Conservation (phyloP, 441 rosid genomes). For the Populus tomentosa region DNA sequence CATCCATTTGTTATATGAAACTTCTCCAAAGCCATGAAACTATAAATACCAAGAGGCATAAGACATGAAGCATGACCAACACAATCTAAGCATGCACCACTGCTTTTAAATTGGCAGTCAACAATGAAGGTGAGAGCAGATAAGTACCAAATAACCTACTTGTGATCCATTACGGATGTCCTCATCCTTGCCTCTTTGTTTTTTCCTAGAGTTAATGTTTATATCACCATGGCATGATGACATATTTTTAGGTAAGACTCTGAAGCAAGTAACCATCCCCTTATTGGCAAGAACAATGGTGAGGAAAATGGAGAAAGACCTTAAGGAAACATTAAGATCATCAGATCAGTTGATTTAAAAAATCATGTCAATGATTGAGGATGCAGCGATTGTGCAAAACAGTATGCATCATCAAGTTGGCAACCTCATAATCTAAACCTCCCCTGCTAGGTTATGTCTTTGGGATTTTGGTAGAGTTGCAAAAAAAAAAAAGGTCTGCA, state of each 20-base stretch:
- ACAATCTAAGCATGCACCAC: neutral
- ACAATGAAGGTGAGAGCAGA: neutral
- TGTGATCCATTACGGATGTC: neutral
- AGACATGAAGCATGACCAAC: neutral
- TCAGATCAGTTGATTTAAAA: neutral
- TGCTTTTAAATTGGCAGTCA: neutral
- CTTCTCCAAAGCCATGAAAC: neutral
- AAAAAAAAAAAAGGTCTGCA: too few species aligned
- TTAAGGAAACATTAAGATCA: neutral
- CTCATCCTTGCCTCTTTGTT: neutral
- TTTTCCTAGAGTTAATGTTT: neutral
- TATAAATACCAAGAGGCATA: neutral
- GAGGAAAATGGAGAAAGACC: neutral
- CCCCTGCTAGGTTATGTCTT: neutral
- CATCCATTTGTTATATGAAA: neutral
- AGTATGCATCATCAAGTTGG: neutral
- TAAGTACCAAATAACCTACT: neutral
- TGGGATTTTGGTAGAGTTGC: neutral
- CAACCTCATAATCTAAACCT: neutral
- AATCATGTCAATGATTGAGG: neutral
- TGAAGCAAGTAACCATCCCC: neutral
- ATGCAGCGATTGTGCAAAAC: neutral
- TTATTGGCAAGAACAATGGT: neutral
- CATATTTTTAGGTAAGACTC: neutral
- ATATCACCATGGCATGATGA: neutral